These are phyloP conservation scores for Panaeolus papilionaceus DNA, from an alignment of 768 basidiomycete species.

Conservation along the genomic window DNA sequence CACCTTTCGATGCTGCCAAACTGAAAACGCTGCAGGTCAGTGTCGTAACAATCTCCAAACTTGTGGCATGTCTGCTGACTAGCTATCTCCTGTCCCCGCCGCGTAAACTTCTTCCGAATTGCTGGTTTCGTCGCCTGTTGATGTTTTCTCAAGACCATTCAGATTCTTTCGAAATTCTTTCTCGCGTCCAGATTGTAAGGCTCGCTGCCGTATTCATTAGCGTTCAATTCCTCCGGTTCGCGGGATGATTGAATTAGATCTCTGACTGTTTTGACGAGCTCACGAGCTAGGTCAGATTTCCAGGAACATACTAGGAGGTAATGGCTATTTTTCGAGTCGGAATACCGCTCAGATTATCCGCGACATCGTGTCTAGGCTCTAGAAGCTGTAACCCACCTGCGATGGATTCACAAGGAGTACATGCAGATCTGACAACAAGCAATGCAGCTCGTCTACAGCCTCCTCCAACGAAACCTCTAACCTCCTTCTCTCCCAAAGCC, in stretches of 20 bases:
- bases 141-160: slow-evolving; percentile 6
- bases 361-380: neutral
- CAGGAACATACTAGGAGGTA: neutral
- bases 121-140: neutral
- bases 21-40: neutral
- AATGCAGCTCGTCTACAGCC: neutral
- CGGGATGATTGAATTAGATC: slow-evolving; percentile 6
- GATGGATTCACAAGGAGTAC: neutral
- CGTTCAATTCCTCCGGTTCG: neutral
- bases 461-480: neutral
- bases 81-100: slow-evolving; percentile 13
- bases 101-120: slow-evolving; percentile 8
- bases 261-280: neutral
- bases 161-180: slow-evolving; percentile 8
- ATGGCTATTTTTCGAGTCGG: slow-evolving; percentile 5
- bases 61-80: slow-evolving; percentile 1
- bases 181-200: neutral
- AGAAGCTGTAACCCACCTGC: neutral
- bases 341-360: neutral
- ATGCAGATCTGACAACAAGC: neutral
- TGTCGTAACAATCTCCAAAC: slow-evolving; percentile 4
- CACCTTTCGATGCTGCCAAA: neutral
- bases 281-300: slow-evolving; percentile 4
- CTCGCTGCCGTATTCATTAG: neutral
- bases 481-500: neutral